Percentiles rank a stretch among this genome's conserved stretches.
phyloP scores from a whole-genome alignment of 139 green algal genomes.

The Medakamo hakoo region DNA sequence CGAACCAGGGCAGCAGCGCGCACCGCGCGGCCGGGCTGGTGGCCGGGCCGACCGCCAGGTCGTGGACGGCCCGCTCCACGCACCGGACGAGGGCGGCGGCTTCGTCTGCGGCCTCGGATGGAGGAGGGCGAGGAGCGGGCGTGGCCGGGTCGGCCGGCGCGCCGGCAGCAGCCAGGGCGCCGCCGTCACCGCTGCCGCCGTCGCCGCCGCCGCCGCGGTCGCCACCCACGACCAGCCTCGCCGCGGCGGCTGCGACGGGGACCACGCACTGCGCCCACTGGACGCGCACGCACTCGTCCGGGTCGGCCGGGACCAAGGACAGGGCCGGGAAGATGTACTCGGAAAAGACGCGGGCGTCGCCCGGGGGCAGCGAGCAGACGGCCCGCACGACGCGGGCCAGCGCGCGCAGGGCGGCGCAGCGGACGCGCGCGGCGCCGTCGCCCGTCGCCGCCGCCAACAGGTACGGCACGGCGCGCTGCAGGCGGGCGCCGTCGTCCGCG shows the following conservation, averaged over 20 bases:
- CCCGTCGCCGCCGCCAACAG: constrained; percentile 36
- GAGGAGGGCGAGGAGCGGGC: background rate
- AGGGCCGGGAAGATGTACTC: constrained; percentile 90
- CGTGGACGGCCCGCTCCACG: constrained; percentile 52
- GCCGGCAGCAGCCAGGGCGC: constrained; percentile 1
- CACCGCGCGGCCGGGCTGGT: constrained; percentile 34
- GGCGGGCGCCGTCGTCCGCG: constrained; percentile 55
- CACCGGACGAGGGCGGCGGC: constrained; percentile 26
- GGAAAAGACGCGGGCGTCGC: constrained; percentile 60
- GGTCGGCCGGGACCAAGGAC: constrained; percentile 62
- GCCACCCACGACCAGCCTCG: background rate
- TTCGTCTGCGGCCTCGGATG: constrained; percentile 31
- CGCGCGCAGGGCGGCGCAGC: constrained; percentile 30
- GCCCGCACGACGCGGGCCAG: constrained; percentile 17
- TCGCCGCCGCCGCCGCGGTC: background rate
- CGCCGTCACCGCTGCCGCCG: background rate
- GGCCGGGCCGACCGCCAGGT: constrained; percentile 54
- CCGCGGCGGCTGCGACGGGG: background rate
- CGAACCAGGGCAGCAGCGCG: constrained; percentile 33
- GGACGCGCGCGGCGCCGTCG: constrained; percentile 16
- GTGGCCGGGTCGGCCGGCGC: background rate
- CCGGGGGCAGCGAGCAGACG: constrained; percentile 25
- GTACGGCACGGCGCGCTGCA: constrained; percentile 73
- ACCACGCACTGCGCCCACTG: constrained; percentile 1
- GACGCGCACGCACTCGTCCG: constrained; percentile 69